phyloP scores from a whole-genome alignment of 306 rosid genomes.

The Trifolium subterraneum region DNA sequence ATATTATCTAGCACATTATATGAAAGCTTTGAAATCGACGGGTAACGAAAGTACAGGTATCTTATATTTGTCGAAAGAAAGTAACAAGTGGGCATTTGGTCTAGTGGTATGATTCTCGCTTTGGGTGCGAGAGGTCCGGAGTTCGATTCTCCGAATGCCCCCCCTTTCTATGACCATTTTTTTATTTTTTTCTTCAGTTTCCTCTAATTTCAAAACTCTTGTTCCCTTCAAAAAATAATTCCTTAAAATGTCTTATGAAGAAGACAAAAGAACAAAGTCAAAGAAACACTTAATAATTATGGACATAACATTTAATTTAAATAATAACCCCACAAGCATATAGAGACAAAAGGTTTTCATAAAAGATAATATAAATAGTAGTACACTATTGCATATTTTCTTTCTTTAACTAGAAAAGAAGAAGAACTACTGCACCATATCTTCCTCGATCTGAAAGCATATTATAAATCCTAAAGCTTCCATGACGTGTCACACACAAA shows the following conservation, averaged over 20 bases:
- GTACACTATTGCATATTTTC: constrained; percentile 34
- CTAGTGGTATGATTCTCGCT: constrained; percentile 37
- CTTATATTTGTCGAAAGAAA: too few species aligned
- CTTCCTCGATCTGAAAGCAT: constrained; percentile 70
- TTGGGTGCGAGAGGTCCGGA: constrained; percentile 34
- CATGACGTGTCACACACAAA: constrained; percentile 52
- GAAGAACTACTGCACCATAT: constrained; percentile 49
- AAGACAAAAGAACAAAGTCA: neutral
- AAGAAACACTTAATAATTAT: neutral
- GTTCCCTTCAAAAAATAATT: neutral
- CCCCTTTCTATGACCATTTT: too few species aligned
- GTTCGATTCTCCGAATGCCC: constrained; percentile 32
- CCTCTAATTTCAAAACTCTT: neutral
- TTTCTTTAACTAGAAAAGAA: constrained; percentile 37
- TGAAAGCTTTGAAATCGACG: too few species aligned
- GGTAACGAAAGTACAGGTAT: too few species aligned
- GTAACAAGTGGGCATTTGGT: constrained; percentile 22
- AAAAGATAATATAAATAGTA: constrained; percentile 31
- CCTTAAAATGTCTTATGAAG: neutral
- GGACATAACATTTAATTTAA: constrained; percentile 8
- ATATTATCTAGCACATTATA: too few species aligned
- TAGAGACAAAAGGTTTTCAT: constrained; percentile 32
- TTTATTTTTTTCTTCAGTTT: too few species aligned
- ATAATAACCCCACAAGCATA: constrained; percentile 35
- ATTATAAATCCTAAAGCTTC: constrained; percentile 60